A percentile compares a stretch with the other conserved stretches of the same genome.
These are phyloP conservation scores for Eurotiales sp. DNA, from an alignment of 2,329 filamentous ascomycete genomes.

Conservation along the genomic window DNA sequence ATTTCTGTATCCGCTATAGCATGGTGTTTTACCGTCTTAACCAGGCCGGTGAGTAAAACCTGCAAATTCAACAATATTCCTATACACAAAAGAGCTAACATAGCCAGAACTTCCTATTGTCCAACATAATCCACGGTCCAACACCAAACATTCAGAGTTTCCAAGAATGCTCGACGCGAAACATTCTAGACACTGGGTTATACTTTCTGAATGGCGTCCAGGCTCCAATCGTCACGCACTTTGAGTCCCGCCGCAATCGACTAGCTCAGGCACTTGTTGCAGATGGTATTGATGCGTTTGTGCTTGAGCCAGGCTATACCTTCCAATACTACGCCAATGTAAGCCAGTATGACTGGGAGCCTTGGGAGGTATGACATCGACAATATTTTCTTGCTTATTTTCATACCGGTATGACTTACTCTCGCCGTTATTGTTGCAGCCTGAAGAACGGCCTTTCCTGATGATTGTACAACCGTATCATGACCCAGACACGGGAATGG, in stretches of 20 bases:
- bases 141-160: conserved; percentile 20
- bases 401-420: no score
- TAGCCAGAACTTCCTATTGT: neutral
- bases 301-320: conserved; percentile 62
- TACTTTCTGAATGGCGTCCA: conserved; percentile 50
- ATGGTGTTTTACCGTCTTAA: neutral
- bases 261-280: conserved; percentile 53
- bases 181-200: conserved; percentile 44
- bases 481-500: conserved; percentile 32
- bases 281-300: conserved; percentile 55
- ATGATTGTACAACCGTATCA: conserved; percentile 55
- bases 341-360: conserved; percentile 60
- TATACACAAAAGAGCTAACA: neutral
- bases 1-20: neutral
- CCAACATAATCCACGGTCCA: neutral
- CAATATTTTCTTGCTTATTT: no score
- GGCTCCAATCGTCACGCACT: conserved; percentile 51
- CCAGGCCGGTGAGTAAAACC: neutral
- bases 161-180: conserved; percentile 52
- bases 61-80: neutral
- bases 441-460: conserved; percentile 60
- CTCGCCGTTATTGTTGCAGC: conserved; percentile 43
- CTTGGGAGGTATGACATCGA: conserved; percentile 45
- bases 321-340: conserved; percentile 64
- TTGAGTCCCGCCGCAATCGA: conserved; percentile 53